These are phyloP conservation scores for Chrysosporium queenslandicum DNA, from an alignment of 2,329 filamentous ascomycete species.

Conservation along the genomic window DNA sequence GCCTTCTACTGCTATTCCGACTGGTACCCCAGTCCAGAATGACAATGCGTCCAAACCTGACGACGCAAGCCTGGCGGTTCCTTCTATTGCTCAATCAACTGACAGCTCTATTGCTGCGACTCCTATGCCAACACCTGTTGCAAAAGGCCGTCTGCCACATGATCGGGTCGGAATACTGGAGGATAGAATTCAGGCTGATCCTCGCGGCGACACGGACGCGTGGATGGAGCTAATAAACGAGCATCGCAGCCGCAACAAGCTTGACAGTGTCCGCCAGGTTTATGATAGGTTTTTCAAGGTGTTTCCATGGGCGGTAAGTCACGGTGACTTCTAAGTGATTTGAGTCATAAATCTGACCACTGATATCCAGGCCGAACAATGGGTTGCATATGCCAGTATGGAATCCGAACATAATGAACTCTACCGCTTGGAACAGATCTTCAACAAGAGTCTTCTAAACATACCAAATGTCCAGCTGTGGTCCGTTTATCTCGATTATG, in stretches of 20 bases:
- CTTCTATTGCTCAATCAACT: conserved; percentile 23
- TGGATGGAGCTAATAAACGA: conserved; percentile 84
- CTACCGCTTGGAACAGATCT: conserved; percentile 68
- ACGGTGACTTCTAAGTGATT: neutral
- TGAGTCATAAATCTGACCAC: conserved; percentile 24
- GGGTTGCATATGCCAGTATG: conserved; percentile 80
- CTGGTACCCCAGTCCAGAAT: conserved; percentile 39
- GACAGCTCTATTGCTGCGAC: conserved; percentile 32
- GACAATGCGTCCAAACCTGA: conserved; percentile 30
- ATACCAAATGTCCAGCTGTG: conserved; percentile 80
- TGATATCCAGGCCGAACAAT: conserved; percentile 65
- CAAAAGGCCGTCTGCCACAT: conserved; percentile 52
- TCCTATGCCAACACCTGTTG: conserved; percentile 37
- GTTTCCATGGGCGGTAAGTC: conserved; percentile 82
- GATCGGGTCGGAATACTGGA: conserved; percentile 74
- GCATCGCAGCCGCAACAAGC: conserved; percentile 67
- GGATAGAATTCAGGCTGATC: conserved; percentile 83
- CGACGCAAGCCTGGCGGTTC: conserved; percentile 12
- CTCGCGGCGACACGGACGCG: conserved; percentile 81
- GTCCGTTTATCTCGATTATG: conserved; percentile 90
- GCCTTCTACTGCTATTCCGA: conserved; percentile 39
- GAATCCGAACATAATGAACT: conserved; percentile 82
- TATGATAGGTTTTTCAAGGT: conserved; percentile 81
- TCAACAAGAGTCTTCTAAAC: conserved; percentile 65
- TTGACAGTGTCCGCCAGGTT: conserved; percentile 66